Evolutionary conservation across 352 stramenopile genomes (phyloP).

Genomic region (Globisporangium camurandrum): DNA sequence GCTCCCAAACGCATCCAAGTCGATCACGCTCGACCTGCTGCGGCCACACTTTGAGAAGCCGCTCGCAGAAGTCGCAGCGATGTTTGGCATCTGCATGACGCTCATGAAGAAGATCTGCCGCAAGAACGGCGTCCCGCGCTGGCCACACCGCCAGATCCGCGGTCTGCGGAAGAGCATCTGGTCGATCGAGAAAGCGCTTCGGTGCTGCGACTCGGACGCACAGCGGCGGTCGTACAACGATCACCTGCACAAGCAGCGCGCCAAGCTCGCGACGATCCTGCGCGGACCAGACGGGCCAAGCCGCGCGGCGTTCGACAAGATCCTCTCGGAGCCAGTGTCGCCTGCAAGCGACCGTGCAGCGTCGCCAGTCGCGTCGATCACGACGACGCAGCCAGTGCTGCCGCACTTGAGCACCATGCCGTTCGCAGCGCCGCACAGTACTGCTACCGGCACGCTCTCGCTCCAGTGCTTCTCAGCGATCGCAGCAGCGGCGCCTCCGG

Average conservation of each 20-base stretch:
- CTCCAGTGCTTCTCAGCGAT: conserved; percentile 5
- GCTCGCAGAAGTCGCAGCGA: conserved; percentile 55
- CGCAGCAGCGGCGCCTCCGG: not conserved
- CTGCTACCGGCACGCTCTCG: conserved; percentile 2
- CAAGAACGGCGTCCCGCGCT: conserved; percentile 65
- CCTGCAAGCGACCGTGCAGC: conserved; percentile 33
- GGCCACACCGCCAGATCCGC: conserved; percentile 69
- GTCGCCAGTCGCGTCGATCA: conserved; percentile 14
- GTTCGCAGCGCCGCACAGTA: not conserved
- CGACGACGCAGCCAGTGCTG: conserved; percentile 3
- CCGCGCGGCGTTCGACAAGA: conserved; percentile 48
- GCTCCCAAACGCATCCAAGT: conserved; percentile 72
- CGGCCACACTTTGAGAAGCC: conserved; percentile 73
- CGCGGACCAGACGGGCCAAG: conserved; percentile 41
- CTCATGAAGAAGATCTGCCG: conserved; percentile 84
- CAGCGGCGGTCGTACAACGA: conserved; percentile 64
- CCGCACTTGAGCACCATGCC: conserved; percentile 8
- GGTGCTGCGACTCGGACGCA: conserved; percentile 51
- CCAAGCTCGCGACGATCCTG: conserved; percentile 64
- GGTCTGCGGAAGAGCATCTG: conserved; percentile 70
- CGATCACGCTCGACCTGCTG: conserved; percentile 63
- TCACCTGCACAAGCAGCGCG: conserved; percentile 64
- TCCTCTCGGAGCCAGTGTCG: conserved; percentile 59
- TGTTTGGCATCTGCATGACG: conserved; percentile 81
- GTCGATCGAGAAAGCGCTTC: conserved; percentile 72